Base-by-base conservation (phyloP, 2,329 filamentous ascomycete genomes). In the Rhynchosporium graminicola region DNA sequence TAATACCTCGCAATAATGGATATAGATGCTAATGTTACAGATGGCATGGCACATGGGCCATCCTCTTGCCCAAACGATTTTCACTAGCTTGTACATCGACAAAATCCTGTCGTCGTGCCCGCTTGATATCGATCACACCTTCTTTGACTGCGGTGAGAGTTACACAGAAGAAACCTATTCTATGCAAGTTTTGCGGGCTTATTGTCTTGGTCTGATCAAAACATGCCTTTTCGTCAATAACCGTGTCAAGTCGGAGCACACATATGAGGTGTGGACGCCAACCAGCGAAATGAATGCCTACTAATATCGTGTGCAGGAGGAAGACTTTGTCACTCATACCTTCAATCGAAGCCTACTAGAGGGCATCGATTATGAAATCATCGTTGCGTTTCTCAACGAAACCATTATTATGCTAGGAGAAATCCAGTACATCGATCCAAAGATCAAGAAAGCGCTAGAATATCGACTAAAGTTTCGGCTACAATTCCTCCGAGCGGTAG, bases 11-110 rank as follows among this genome's bases (percentile, higher is more conserved):
- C 13, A 3, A 1, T 7, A 46, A 10, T n/a, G 20, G 20, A 38
- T 20, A 28, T 46, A 20, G 13, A 33, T 43, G 43, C 64, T 69
- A 54, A 67, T 36, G 13, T 57, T 40, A 31, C 71, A 95, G 88
- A 96, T 97, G 85, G 91, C 92, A 65, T 99, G 96, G 93, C 92
- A 98, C 74, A 86, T 91, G 70, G 95, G 96, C n/a, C 93, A 97
- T 72, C 92, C 95, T 1, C 83, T 99, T 8, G 96, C 94, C 1
- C 95, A 98, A 75, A 98, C 95, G 0, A 79, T 99, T 1, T 92
- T 98, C 74, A 97, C 93, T 4, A 97, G 92, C 58, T 82, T 96
- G 40, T 95, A 99, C 74, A 85, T 98, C 61, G 93, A 97, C 70
- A 87, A 86, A 55, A 80, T 99, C 15, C 79, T 97, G 63, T 89